Evolutionary conservation across 768 basidiomycete species (phyloP), one percentile per base, ranked within the genome.

Genomic region (Punctularia strigosozonata): DNA sequence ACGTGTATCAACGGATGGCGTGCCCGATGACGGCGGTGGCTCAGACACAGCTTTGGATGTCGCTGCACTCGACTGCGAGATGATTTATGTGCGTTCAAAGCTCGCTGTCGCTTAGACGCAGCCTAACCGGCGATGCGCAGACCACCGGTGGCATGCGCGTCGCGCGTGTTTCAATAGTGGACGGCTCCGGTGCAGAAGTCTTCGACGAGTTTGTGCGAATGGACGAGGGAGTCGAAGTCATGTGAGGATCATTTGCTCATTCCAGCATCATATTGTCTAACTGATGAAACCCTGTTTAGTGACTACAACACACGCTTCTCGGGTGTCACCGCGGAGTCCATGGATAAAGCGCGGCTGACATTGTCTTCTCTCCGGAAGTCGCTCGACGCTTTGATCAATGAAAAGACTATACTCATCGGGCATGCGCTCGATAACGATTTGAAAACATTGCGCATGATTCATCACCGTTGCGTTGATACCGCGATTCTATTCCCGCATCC

Each of bases 371-470:
- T 89, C 36, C 72, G 87, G 37, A 63, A 65, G 36, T 74, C 80
- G 0, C 66, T 95, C 7, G 77, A 83, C 44, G 56, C 65, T 13
- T 64, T 85, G 52, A 80, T 98, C 39, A 77, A 80, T 38, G 62
- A 77, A 12, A 64, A 84, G 6, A 97, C 94, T 1, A 80, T 97
- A 46, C 62, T 98, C 25, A 79, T 97, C 39, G 94, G 94, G 2
- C 83, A 85, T 58, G 86, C 80, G 1, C 67, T 98, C 15, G 94
- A 98, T 45, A 98, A 98, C 56, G 95, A 99, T 54, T 62, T 99
- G 46, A 85, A 81, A 55, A 82, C 94, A 6, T 61, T 99, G 45
- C 71, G 95, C 13, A 77, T 98, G 49, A 61, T 98, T 1, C 95
- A 99, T 55, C 69, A 73, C 43, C 73, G 66, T 44, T 80, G 89